Evolutionary conservation across 2,329 filamentous ascomycete species (phyloP).

Genomic region (Exophiala sideris): DNA sequence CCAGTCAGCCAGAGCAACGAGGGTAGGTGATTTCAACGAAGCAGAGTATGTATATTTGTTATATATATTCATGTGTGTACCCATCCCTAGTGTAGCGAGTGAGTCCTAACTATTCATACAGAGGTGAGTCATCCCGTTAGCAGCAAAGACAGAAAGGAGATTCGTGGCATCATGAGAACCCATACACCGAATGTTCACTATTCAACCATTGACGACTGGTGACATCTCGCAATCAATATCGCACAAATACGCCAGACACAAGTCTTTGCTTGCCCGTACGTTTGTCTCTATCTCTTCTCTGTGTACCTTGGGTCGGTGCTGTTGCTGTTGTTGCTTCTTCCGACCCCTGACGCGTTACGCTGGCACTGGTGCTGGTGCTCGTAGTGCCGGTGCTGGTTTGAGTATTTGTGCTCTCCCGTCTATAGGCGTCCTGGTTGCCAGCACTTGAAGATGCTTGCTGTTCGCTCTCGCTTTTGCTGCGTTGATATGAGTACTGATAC

Average conservation of each 20-base stretch:
- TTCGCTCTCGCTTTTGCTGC: neutral
- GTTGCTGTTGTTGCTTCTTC: slow-evolving; percentile 6
- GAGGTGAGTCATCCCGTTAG: no score
- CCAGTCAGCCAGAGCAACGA: no score
- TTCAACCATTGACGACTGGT: neutral
- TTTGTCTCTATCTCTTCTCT: neutral
- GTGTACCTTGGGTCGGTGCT: neutral
- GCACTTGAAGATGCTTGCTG: neutral
- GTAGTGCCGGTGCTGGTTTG: neutral
- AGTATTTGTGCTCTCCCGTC: no score
- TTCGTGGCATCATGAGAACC: neutral
- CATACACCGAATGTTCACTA: no score
- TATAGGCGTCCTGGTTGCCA: no score
- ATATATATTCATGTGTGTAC: no score
- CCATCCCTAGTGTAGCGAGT: no score
- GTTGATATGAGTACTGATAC: neutral
- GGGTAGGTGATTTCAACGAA: no score
- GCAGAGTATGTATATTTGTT: no score
- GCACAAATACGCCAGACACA: slow-evolving; percentile 22
- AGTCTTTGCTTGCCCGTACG: slow-evolving; percentile 11
- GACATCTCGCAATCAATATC: slow-evolving; percentile 10
- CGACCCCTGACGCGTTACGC: slow-evolving; percentile 7
- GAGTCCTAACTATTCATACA: no score
- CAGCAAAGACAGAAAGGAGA: no score
- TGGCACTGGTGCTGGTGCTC: slow-evolving; percentile 2